Conservation (phyloP, 331 rosid genomes). For the Dryas integrifolia region DNA sequence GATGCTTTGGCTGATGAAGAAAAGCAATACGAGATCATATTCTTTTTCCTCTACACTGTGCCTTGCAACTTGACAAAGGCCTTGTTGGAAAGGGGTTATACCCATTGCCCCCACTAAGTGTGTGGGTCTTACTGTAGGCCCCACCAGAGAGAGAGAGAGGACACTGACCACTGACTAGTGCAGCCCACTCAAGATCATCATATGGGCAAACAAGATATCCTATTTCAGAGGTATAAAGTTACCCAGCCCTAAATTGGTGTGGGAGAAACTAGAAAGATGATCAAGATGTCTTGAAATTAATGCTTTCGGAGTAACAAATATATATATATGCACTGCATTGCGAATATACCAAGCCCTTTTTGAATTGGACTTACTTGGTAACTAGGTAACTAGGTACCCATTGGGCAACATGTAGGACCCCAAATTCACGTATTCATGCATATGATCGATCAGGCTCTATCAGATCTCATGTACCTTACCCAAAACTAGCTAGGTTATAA, state of each 20-base stretch:
- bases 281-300: neutral
- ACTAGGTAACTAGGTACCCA: neutral
- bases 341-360: constrained; percentile 12
- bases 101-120: constrained; percentile 59
- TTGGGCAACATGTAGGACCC: constrained; percentile 10
- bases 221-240: constrained; percentile 41
- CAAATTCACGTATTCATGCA: constrained; percentile 1
- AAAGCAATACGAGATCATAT: constrained; percentile 46
- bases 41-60: constrained; percentile 34
- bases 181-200: constrained; percentile 45
- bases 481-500: neutral
- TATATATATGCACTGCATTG: neutral
- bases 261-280: constrained; percentile 7
- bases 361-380: constrained; percentile 20
- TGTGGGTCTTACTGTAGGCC: constrained; percentile 37
- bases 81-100: constrained; percentile 56
- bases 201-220: constrained; percentile 40
- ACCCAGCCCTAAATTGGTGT: constrained; percentile 37
- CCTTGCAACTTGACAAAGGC: constrained; percentile 49
- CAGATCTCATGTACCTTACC: neutral
- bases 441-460: neutral
- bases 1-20: constrained; percentile 43
- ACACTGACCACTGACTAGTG: constrained; percentile 21
- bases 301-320: too few relatives aligned
- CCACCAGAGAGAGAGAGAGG: constrained; percentile 17